Percentiles rank a stretch among this genome's conserved stretches.
These are phyloP conservation scores for Xylariaceae sp. DNA, from an alignment of 2,329 filamentous ascomycete species.

Conservation along the genomic window DNA sequence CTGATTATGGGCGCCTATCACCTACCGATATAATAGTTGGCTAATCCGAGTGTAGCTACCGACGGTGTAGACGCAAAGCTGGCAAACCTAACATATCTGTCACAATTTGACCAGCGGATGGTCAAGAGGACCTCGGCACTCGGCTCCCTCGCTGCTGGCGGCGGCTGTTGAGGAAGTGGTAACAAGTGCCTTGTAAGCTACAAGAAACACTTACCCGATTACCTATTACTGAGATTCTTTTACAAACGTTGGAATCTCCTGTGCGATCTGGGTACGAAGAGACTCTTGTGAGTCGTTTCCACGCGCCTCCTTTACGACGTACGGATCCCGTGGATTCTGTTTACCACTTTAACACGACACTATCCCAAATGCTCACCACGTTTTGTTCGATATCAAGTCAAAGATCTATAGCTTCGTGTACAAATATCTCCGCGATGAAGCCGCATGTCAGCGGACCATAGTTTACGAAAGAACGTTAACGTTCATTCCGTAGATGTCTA, in stretches of 20 bases:
- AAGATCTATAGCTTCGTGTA: too few relatives aligned
- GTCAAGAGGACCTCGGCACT: conserved; percentile 9
- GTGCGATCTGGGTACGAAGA: too few relatives aligned
- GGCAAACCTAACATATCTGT: neutral
- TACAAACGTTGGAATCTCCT: too few relatives aligned
- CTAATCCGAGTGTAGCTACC: conserved; percentile 6
- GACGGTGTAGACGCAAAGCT: conserved; percentile 2
- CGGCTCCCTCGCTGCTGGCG: conserved; percentile 9
- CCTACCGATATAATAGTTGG: neutral
- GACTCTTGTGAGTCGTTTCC: too few relatives aligned
- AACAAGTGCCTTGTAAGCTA: neutral
- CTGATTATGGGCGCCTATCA: neutral
- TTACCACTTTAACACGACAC: conserved; percentile 18
- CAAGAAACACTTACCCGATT: neutral
- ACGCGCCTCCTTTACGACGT: too few relatives aligned
- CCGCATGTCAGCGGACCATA: too few relatives aligned
- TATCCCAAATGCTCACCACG: conserved; percentile 23
- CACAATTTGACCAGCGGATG: neutral
- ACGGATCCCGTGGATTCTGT: neutral
- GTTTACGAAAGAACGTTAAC: too few relatives aligned
- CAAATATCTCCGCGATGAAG: too few relatives aligned
- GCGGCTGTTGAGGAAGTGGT: conserved; percentile 1
- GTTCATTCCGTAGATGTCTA: too few relatives aligned
- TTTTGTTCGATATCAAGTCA: conserved; percentile 9
- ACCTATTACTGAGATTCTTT: too few relatives aligned